These are phyloP conservation scores for Symbiotaphrina buchneri DNA, from an alignment of 495 filamentous ascomycete species.

Conservation along the genomic window DNA sequence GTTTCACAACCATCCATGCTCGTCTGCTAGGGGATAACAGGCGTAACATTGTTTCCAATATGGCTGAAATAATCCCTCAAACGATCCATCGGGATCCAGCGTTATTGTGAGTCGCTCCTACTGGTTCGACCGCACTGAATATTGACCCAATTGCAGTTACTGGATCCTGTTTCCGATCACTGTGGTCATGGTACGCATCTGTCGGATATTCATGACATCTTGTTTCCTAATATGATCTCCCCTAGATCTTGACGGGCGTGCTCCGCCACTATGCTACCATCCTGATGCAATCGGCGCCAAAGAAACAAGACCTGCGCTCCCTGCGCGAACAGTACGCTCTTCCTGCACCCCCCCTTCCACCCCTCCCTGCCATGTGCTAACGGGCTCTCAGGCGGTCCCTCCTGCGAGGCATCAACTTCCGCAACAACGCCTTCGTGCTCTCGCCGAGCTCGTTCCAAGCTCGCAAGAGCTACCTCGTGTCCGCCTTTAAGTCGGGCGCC, in stretches of 20 bases:
- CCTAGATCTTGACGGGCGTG: slow-evolving; percentile 84
- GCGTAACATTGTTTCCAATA: slow-evolving; percentile 23
- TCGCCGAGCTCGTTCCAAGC: slow-evolving; percentile 50
- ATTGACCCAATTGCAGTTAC: slow-evolving; percentile 34
- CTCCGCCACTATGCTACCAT: slow-evolving; percentile 89
- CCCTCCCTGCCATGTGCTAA: background rate
- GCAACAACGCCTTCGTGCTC: slow-evolving; percentile 53
- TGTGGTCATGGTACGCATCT: slow-evolving; percentile 62
- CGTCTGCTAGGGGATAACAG: too few species aligned
- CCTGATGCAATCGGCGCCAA: slow-evolving; percentile 68
- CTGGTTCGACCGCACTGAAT: background rate
- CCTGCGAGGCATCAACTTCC: slow-evolving; percentile 64
- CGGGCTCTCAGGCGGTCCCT: slow-evolving; percentile 30
- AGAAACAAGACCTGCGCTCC: slow-evolving; percentile 51
- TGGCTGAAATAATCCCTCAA: slow-evolving; percentile 76
- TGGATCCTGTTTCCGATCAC: slow-evolving; percentile 98
- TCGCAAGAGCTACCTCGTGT: slow-evolving; percentile 59
- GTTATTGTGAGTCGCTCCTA: slow-evolving; percentile 51
- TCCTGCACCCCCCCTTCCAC: background rate
- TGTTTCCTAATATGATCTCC: background rate
- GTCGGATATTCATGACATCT: too few species aligned
- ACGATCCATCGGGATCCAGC: slow-evolving; percentile 98
- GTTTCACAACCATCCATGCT: too few species aligned
- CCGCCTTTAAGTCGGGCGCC: slow-evolving; percentile 58
- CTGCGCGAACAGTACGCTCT: slow-evolving; percentile 46